Conservation (phyloP, 495 filamentous ascomycete genomes). For the Aspergillus haitiensis region DNA sequence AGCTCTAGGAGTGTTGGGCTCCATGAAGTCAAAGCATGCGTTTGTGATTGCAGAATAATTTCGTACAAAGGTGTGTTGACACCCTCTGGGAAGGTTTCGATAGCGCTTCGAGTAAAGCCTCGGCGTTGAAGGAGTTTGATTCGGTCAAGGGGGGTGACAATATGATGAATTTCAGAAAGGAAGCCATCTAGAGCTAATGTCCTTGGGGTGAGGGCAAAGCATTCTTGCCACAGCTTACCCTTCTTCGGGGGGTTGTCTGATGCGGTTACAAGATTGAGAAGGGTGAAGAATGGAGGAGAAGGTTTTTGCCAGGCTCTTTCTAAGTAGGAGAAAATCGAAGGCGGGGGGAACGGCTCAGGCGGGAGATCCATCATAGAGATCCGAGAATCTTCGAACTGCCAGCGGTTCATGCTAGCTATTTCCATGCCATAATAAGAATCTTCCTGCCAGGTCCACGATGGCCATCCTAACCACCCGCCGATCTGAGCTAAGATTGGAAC, state of each 20-base stretch:
- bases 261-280: conserved; percentile 56
- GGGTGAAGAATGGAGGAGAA: conserved; percentile 55
- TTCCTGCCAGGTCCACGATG: conserved; percentile 59
- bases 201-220: conserved; percentile 58
- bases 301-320: conserved; percentile 41
- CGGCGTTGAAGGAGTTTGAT: conserved; percentile 47
- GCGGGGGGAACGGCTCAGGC: conserved; percentile 62
- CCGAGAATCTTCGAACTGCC: conserved; percentile 59
- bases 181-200: conserved; percentile 65
- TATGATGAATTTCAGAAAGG: conserved; percentile 38
- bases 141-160: conserved; percentile 36
- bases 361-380: conserved; percentile 49
- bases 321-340: conserved; percentile 70
- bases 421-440: conserved; percentile 69
- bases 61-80: conserved; percentile 77
- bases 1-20: conserved; percentile 65
- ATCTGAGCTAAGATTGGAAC: conserved; percentile 76
- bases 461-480: conserved; percentile 81
- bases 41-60: conserved; percentile 78
- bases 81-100: conserved; percentile 81
- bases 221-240: conserved; percentile 43
- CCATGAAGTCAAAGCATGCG: conserved; percentile 77
- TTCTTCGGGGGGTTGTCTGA: conserved; percentile 41
- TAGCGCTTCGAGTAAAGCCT: conserved; percentile 44
- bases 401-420: conserved; percentile 58